Evolutionary conservation across 116 monocot species (phyloP), one percentile per base, ranked within the genome.

Genomic region (Cymodocea nodosa): DNA sequence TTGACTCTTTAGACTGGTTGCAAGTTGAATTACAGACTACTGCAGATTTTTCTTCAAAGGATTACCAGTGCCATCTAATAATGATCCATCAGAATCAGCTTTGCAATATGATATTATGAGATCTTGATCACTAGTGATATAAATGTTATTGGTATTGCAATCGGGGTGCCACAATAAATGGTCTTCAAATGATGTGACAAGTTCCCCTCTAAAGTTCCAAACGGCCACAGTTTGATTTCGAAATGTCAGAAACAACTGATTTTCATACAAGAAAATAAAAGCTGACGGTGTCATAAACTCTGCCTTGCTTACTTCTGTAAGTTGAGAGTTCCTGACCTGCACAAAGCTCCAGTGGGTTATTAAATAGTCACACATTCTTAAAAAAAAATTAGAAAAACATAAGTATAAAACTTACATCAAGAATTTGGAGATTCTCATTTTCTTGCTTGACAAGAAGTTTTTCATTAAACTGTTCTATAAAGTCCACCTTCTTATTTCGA

Each of bases 391-490:
- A 54, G 8, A 17, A 20, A 2, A 54, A 20, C 15, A 54, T 4
- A 19, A 54, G 4, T 15, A 23, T 16, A 6, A 50, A 15, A 59
- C 84, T 71, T 74, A 89, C 89, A 70, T 89, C 89, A 66, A 89
- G 69, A 70, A 89, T 89, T 65, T 85, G 89, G 52, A 89, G 85
- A 60, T 89, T 83, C 71, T 89, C 89, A 37, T 82, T 77, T 60
- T 89, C 89, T 65, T 89, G 89, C 64, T 89, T 89, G 20, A 89
- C 83, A 44, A 89, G 89, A 78, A 89, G 89, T 71, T 89, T 89
- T 69, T 89, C 89, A 30, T 89, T 89, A 66, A 89, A 89, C 67
- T 85, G 89, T 62, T 89, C 89, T 52, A 89, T 89, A 39, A 90
- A 90, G 63, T 90, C 86, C 10, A 90, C 78, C 35, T 90, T 86